Evolutionary conservation across 768 basidiomycete species (phyloP).

Genomic region (Mycena filopes): DNA sequence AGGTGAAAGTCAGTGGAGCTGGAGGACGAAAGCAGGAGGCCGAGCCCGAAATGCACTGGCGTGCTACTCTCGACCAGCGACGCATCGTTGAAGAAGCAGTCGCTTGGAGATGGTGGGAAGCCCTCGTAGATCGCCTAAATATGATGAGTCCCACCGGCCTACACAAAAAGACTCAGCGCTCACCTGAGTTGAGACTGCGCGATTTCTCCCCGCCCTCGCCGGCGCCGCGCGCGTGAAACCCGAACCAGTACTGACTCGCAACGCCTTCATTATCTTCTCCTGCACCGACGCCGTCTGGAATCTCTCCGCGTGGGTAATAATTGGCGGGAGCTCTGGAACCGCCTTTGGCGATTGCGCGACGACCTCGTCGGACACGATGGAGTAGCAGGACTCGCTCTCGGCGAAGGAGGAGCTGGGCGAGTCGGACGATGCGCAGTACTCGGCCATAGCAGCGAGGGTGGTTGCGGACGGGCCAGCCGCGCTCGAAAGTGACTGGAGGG

Average conservation of each 20-base stretch:
- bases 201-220: background rate
- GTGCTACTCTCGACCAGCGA: background rate
- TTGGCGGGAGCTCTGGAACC: slow-evolving; percentile 10
- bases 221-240: slow-evolving; percentile 20
- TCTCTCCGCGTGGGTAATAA: slow-evolving; percentile 7
- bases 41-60: slow-evolving; percentile 2
- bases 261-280: slow-evolving; percentile 22
- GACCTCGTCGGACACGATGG: background rate
- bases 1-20: slow-evolving; percentile 1
- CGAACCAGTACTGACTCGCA: slow-evolving; percentile 8
- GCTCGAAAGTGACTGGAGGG: slow-evolving; percentile 3
- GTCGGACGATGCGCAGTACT: slow-evolving; percentile 24
- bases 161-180: background rate
- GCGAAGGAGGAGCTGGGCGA: slow-evolving; percentile 3
- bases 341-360: background rate
- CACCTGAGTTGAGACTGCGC: slow-evolving; percentile 16
- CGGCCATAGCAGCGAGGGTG: slow-evolving; percentile 21
- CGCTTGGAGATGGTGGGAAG: slow-evolving; percentile 18
- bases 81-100: slow-evolving; percentile 16
- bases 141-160: background rate
- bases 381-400: slow-evolving; percentile 6
- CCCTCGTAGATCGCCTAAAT: slow-evolving; percentile 14
- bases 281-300: slow-evolving; percentile 21
- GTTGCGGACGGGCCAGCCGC: slow-evolving; percentile 20
- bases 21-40: slow-evolving; percentile 1